Evolutionary conservation across 2,329 filamentous ascomycete genomes (phyloP), one percentile per base, ranked within the genome.

Genomic region (Xylariaceae sp.): DNA sequence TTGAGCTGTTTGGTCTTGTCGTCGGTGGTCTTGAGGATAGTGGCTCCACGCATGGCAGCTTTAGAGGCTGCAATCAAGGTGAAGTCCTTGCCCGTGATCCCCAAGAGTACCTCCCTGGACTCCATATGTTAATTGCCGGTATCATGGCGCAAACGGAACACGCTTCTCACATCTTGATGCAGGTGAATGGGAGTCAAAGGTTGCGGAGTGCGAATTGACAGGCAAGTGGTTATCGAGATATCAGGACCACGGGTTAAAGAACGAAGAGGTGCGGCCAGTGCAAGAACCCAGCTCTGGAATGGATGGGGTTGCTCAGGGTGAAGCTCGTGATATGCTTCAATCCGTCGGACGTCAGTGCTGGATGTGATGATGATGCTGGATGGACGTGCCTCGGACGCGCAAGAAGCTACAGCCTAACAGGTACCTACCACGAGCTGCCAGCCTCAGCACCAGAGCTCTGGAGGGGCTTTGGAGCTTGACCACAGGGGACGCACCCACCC

Each of bases 71-170:
- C 94, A 70, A 99, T 85, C 80, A 99, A 85, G 76, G 91, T 95
- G 73, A 96, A 99, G 82, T 99, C 95, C 80, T 96, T 96, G 77
- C 94, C 95, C 53, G 92, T 96, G 72, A 99, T 96, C 67, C 94
- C 94, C 63, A 99, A 82, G 69, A 99, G 82, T 70, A 97, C 89
- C 84, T 99, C 94, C 94, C 91, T 97, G 53, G 27, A 31, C 39
- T 33, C 15, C 10, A 14, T 2, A 47, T 41, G 35, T 54, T 22
- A 53, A 47, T 43, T 22, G 30, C 11, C 33, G 17, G 30, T 7
- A 27, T 3, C 15, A 32, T 39, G 30, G 17, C 31, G 6, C 36
- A 6, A 30, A 42, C n/a, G 38, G 14, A 43, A 18, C n/a, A 14
- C n/a, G n/a, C 17, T 39, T 41, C 49, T 39, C 52, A 57, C 54